Evolutionary conservation across 345 rosid genomes (phyloP), one percentile per base, ranked within the genome.

Genomic region (Eucalyptus curtisii): DNA sequence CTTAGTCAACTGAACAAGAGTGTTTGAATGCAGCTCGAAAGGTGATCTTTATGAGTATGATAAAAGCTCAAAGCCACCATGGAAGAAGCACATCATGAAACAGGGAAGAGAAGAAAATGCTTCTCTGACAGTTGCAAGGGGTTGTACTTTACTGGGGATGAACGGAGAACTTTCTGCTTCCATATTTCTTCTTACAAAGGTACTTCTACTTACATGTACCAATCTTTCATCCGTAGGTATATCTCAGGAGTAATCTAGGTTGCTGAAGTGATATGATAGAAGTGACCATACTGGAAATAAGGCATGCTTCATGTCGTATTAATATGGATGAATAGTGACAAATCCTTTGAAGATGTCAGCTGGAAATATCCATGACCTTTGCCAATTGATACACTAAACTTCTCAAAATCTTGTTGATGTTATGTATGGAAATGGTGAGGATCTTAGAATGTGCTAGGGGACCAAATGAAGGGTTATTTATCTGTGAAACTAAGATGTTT

Each of bases 11-110:
- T 66, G 25, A 49, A 47, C 40, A 25, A 42, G 47, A 44, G 82
- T 44, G 25, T 13, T 42, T n/a, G 48, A 86, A 59, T 90, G 87
- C 94, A 95, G 97, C 88, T 94, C 95, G 61, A 89, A 91, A 84
- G 97, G 97, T 55, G 94, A 94, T 81, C 96, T 95, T 30, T 95
- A 95, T 33, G 96, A 95, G 89, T 93, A 93, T 84, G 95, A 94
- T 53, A 92, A 91, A 90, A 92, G 90, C 91, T 93, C 96, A 20
- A 94, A 90, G 87, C 96, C 97, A n/a, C 90, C 96, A 33, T 95
- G 97, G 97, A 95, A 92, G 94, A 95, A 95, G 93, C 96, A 95
- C 87, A 90, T 95, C 88, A 91, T 92, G 93, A 91, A 88, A 87
- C 92, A 92, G 88, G 93, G 91, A 88, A 90, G 79, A 90, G 88